Evolutionary conservation across 768 basidiomycete species (phyloP), one percentile per base, ranked within the genome.

Genomic region (Suillus spraguei): DNA sequence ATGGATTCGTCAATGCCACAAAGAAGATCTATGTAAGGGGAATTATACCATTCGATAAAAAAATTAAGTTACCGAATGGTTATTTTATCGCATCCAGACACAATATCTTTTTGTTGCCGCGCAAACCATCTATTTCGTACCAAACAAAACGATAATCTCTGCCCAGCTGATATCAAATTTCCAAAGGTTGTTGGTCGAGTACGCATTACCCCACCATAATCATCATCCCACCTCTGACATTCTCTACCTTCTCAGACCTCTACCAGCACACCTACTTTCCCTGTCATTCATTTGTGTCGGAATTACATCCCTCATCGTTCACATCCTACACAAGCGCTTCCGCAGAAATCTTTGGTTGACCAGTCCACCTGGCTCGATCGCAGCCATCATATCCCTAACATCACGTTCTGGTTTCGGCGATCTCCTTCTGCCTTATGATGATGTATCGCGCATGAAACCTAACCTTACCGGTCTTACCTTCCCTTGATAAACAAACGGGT

Each of bases 161-260:
- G 82, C 82, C 8, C 62, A 70, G 36, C 66, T 85, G 47, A 80
- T 76, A 4, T 78, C 79, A 6, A 66, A 82, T 13, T 68, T 78
- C 17, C 80, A 83, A 24, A 80, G 87, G 33, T 74, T 91, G 54
- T 81, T 79, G 66, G 76, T 91, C 42, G 83, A 89, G 89, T 90
- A 69, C 55, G 87, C 78, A 33, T 39, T 44, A 20, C 17, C 49
- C 4, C 41, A 10, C 53, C 50, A 22, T 22, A 36, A 36, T 38
- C 46, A 46, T 32, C 2, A 38, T 36, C 5, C 41, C 22, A 7
- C 39, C 38, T 64, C 32, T 20, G 3, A 54, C 65, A 66, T 28
- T 59, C 36, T 5, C 13, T 32, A 68, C 16, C 32, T 59, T 64
- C 1, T 42, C 61, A 91, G 89, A 58, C 74, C 82, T 0, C 67